Percentiles rank a stretch among this genome's conserved stretches.
phyloP scores from a whole-genome alignment of 2,329 filamentous ascomycete genomes.

The Dothistroma septosporum region DNA sequence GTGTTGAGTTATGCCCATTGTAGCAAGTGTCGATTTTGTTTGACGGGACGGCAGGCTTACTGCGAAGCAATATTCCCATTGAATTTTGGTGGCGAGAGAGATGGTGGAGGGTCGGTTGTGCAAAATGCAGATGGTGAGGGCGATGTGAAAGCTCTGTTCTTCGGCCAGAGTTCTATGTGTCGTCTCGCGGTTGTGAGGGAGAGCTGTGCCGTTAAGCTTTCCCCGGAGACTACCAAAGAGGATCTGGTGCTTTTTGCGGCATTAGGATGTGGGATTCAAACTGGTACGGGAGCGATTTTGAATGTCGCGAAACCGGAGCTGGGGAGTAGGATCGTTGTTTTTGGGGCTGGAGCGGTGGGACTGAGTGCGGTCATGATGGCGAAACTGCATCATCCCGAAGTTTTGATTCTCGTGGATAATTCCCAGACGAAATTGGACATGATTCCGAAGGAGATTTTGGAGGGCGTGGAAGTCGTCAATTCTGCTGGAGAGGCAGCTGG shows the following conservation, averaged over 20 bases:
- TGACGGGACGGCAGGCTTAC: conserved; percentile 14
- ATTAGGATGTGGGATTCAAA: conserved; percentile 26
- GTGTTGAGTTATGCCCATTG: conserved; percentile 19
- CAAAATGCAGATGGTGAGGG: conserved; percentile 1
- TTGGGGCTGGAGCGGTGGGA: conserved; percentile 24
- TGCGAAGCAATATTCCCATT: conserved; percentile 17
- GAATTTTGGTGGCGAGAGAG: conserved; percentile 20
- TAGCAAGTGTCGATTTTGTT: conserved; percentile 18
- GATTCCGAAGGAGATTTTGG: conserved; percentile 16
- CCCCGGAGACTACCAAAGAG: conserved; percentile 6
- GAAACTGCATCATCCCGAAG: conserved; percentile 2
- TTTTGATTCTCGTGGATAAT: conserved; percentile 23
- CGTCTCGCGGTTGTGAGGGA: conserved; percentile 20
- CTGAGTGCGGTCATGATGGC: conserved; percentile 23
- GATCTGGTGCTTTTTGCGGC: conserved; percentile 22
- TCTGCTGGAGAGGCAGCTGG: conserved; percentile 2
- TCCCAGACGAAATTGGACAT: conserved; percentile 19
- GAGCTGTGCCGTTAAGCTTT: conserved; percentile 17
- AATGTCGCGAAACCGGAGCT: conserved; percentile 17
- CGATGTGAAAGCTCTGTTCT: conserved; percentile 20
- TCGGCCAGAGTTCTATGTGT: conserved; percentile 24
- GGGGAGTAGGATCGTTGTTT: conserved; percentile 18
- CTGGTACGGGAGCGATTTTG: conserved; percentile 24
- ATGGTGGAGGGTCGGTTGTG: conserved; percentile 4
- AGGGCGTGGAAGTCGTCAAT: conserved; percentile 14